A percentile compares a stretch with the other conserved stretches of the same genome.
Conservation (phyloP, 108 stramenopile genomes). For the Cyclotella baltica region DNA sequence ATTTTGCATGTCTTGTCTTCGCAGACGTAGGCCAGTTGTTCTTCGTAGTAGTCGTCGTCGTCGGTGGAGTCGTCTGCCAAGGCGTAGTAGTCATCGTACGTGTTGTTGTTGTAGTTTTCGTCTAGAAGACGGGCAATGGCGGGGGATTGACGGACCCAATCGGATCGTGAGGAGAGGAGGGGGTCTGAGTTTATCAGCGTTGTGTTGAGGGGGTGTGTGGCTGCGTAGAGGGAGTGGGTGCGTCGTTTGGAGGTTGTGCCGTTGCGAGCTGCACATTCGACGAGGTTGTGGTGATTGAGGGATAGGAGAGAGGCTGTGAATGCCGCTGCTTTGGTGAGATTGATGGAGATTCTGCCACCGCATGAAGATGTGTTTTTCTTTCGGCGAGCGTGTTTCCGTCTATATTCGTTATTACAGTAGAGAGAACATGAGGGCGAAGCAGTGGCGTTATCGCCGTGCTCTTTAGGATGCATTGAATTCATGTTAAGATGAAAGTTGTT, state of each 20-base stretch:
- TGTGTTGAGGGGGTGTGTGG: background rate
- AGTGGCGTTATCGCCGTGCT: too few relatives aligned
- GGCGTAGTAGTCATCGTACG: slow-evolving; percentile 14
- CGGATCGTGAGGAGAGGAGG: background rate
- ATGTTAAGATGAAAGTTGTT: too few relatives aligned
- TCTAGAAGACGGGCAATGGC: slow-evolving; percentile 30
- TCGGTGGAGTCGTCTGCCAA: background rate
- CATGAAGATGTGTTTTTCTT: background rate
- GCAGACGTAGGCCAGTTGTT: slow-evolving; percentile 25
- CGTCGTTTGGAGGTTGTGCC: background rate
- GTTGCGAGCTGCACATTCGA: background rate
- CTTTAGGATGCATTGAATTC: too few relatives aligned
- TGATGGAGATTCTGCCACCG: background rate
- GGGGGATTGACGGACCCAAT: slow-evolving; percentile 41
- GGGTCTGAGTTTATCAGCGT: background rate
- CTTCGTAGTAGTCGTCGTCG: slow-evolving; percentile 20
- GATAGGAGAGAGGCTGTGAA: background rate
- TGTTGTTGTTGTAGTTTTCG: slow-evolving; percentile 13
- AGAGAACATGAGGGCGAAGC: too few relatives aligned
- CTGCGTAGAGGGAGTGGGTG: background rate
- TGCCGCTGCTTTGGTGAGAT: background rate
- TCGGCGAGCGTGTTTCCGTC: too few relatives aligned
- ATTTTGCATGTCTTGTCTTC: slow-evolving; percentile 48
- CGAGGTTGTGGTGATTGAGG: background rate
- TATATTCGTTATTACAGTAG: too few relatives aligned